These are phyloP conservation scores for Fusarium ramigenum DNA, from an alignment of 2,329 filamentous ascomycete species.

Conservation along the genomic window DNA sequence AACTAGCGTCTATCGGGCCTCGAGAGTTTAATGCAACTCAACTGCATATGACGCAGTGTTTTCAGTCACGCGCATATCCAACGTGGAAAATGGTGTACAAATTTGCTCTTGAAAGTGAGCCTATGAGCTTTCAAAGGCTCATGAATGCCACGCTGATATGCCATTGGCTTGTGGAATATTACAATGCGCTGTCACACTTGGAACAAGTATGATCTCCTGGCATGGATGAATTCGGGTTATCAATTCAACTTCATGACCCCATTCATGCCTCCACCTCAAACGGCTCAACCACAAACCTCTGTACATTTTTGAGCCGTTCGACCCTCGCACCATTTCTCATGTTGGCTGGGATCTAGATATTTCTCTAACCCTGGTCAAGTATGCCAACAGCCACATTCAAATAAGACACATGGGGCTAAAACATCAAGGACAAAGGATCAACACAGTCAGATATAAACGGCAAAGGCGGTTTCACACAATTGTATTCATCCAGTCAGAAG, in stretches of 20 bases:
- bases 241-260: constrained; percentile 30
- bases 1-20: constrained; percentile 29
- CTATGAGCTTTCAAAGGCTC: background rate
- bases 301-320: constrained; percentile 7
- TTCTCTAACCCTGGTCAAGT: constrained; percentile 2
- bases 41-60: constrained; percentile 28
- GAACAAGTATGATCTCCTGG: background rate
- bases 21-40: constrained; percentile 28
- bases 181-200: constrained; percentile 22
- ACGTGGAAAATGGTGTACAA: background rate
- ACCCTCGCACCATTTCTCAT: constrained; percentile 36
- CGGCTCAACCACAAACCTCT: constrained; percentile 24
- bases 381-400: constrained; percentile 3
- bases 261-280: constrained; percentile 35
- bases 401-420: constrained; percentile 1
- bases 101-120: constrained; percentile 7
- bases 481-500: constrained; percentile 22
- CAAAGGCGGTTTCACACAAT: constrained; percentile 31
- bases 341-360: constrained; percentile 26
- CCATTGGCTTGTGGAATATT: constrained; percentile 6
- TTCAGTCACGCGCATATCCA: constrained; percentile 23
- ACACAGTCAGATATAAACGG: constrained; percentile 22
- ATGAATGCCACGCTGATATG: constrained; percentile 3
- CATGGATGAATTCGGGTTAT: constrained; percentile 9
- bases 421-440: constrained; percentile 16